These are phyloP conservation scores for Rhododendron ferrugineum DNA, from an alignment of 148 eudicot genomes.

Conservation along the genomic window DNA sequence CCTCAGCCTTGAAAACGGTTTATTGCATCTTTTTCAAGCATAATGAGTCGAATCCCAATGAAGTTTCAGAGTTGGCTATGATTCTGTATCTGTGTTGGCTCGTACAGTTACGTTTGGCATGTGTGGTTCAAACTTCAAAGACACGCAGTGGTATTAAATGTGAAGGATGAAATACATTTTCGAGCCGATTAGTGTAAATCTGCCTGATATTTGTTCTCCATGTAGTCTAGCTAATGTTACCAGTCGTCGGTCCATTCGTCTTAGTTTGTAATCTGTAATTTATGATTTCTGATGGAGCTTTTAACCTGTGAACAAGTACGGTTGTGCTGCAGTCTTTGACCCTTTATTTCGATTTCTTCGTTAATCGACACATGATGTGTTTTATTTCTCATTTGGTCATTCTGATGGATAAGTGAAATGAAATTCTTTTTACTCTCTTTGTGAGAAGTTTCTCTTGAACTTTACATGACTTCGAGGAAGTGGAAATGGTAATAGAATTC, in stretches of 20 bases:
- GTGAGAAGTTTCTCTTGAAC: neutral
- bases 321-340: neutral
- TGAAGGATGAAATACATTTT: neutral
- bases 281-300: neutral
- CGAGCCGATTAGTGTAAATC: neutral
- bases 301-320: neutral
- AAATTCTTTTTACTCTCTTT: neutral
- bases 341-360: neutral
- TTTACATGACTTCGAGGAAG: neutral
- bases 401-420: neutral
- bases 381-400: neutral
- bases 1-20: neutral
- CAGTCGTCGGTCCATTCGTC: neutral
- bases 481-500: too few relatives aligned
- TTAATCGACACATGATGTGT: neutral
- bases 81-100: neutral
- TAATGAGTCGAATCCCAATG: neutral
- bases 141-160: neutral
- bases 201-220: neutral
- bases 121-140: neutral
- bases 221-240: constrained; percentile 5
- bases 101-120: neutral
- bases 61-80: neutral
- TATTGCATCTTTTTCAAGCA: neutral
- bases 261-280: constrained; percentile 3